Evolutionary conservation across 1,139 yeast genomes (phyloP).

Genomic region (Barnettozyma hawaiiensis): DNA sequence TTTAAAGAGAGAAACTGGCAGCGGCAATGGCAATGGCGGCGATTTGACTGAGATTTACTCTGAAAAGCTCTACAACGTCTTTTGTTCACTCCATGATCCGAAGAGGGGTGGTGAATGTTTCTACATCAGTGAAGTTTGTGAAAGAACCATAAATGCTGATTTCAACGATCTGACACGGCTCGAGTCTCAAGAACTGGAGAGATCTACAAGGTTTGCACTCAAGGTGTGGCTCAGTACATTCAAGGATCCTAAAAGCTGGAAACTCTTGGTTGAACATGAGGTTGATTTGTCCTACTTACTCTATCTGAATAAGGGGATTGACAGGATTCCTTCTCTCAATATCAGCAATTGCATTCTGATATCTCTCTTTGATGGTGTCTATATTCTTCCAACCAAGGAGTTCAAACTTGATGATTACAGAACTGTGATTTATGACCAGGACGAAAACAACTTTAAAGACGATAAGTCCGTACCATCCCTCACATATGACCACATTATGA

Average conservation of each 20-base stretch:
- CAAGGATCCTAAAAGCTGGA: conserved; percentile 25
- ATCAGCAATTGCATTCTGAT: conserved; percentile 32
- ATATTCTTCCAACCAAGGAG: conserved; percentile 22
- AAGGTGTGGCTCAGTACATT: conserved; percentile 25
- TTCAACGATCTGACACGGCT: conserved; percentile 30
- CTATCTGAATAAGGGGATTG: conserved; percentile 28
- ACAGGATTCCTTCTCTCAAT: conserved; percentile 17
- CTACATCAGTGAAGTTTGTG: conserved; percentile 36
- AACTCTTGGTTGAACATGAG: conserved; percentile 21
- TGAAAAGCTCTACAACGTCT: conserved; percentile 30
- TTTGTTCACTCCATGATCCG: conserved; percentile 34
- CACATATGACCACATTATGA: conserved; percentile 41
- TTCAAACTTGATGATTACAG: conserved; percentile 14
- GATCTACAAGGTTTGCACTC: conserved; percentile 13
- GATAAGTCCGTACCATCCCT: conserved; percentile 12
- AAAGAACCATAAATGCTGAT: conserved; percentile 31
- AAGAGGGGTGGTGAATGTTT: conserved; percentile 29
- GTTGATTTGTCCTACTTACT: conserved; percentile 28
- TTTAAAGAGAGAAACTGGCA: conserved; percentile 11
- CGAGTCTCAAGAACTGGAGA: conserved; percentile 6
- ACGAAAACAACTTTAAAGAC: conserved; percentile 1
- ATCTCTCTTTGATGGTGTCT: conserved; percentile 36
- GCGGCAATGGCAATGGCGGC: too few species aligned
- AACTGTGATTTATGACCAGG: conserved; percentile 3
- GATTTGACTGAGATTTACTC: conserved; percentile 21